These are phyloP conservation scores for Linum trigynum DNA, from an alignment of 345 rosid genomes.

Conservation along the genomic window DNA sequence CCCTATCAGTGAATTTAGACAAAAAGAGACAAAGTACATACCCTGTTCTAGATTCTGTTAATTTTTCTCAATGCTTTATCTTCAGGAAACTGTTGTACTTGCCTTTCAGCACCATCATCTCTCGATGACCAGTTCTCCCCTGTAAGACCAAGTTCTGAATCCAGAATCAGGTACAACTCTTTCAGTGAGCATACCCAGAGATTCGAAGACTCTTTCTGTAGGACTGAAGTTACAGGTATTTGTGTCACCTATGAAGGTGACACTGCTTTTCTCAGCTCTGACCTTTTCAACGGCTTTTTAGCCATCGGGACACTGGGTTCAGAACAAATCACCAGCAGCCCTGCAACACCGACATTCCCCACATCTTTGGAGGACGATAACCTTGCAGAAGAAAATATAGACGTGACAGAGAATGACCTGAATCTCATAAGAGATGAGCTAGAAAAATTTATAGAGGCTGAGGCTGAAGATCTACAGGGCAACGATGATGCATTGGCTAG, in stretches of 20 bases:
- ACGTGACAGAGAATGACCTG: conserved; percentile 58
- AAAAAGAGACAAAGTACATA: background rate
- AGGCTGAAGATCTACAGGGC: conserved; percentile 49
- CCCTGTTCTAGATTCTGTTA: conserved; percentile 10
- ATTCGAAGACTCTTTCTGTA: conserved; percentile 30
- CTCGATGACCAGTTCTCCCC: conserved; percentile 35
- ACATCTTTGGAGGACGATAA: conserved; percentile 28
- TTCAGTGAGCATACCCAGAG: conserved; percentile 28
- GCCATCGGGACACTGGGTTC: conserved; percentile 85
- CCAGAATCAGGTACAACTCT: conserved; percentile 28
- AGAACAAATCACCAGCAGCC: conserved; percentile 37
- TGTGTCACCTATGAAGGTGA: conserved; percentile 25
- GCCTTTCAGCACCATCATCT: conserved; percentile 42
- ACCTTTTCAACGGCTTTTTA: conserved; percentile 69
- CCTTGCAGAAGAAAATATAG: conserved; percentile 27
- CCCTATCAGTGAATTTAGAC: background rate
- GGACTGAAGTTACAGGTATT: conserved; percentile 18
- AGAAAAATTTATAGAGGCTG: conserved; percentile 75
- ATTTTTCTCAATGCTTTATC: conserved; percentile 17
- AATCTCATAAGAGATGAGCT: conserved; percentile 48
- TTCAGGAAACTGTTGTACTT: conserved; percentile 53
- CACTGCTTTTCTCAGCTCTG: conserved; percentile 32
- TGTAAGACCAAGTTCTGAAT: conserved; percentile 32
- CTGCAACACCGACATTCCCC: conserved; percentile 67
- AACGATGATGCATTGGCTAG: conserved; percentile 51